Evolutionary conservation across 352 stramenopile species (phyloP).

Genomic region (Phytophthora pluvialis): DNA sequence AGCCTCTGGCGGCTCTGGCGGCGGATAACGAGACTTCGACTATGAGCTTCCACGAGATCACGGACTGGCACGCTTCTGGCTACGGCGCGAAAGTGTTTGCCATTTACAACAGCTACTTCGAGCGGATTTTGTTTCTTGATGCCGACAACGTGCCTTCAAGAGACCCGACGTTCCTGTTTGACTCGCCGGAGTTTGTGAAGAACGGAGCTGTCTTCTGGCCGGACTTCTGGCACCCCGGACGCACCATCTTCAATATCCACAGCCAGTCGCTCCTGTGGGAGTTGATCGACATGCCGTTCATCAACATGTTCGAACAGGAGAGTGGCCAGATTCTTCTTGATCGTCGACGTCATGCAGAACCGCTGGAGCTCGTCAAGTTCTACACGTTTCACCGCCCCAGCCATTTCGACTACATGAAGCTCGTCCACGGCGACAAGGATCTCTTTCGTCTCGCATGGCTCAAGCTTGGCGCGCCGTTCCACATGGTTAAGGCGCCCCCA

Average conservation of each 20-base stretch:
- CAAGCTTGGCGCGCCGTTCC: constrained; percentile 48
- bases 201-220: constrained; percentile 72
- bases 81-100: constrained; percentile 61
- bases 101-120: constrained; percentile 53
- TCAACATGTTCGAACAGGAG: constrained; percentile 79
- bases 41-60: constrained; percentile 42
- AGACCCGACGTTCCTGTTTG: constrained; percentile 65
- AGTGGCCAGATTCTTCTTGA: constrained; percentile 71
- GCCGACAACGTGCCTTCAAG: constrained; percentile 56
- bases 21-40: constrained; percentile 25
- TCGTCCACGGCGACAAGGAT: constrained; percentile 68
- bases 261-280: constrained; percentile 61
- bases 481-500: constrained; percentile 53
- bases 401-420: constrained; percentile 40
- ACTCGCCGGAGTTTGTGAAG: constrained; percentile 37
- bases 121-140: constrained; percentile 62
- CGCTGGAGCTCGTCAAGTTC: constrained; percentile 54
- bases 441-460: constrained; percentile 70
- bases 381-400: constrained; percentile 44
- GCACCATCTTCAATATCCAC: constrained; percentile 75
- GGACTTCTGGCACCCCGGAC: constrained; percentile 66
- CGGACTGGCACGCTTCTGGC: constrained; percentile 34
- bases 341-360: constrained; percentile 34
- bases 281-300: constrained; percentile 49
- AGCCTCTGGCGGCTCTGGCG: constrained; percentile 25